A percentile compares a stretch with the other conserved stretches of the same genome.
Evolutionary conservation across 768 basidiomycete species (phyloP).

Genomic region (Tulasnella sp.): DNA sequence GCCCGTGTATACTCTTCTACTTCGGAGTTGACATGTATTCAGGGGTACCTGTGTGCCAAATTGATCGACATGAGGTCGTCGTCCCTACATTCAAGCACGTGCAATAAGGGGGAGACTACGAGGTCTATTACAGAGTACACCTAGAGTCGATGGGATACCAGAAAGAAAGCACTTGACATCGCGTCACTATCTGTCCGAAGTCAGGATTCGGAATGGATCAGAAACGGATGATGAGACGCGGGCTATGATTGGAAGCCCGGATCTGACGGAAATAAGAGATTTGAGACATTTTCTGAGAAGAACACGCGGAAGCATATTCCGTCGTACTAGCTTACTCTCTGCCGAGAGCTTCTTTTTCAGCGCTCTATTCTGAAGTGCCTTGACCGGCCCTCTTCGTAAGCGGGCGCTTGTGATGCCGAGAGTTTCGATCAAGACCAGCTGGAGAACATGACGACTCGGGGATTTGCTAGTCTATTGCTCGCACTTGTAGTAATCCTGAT

Average conservation of each 20-base stretch:
- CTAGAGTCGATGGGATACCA: background rate
- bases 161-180: background rate
- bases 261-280: background rate
- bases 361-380: constrained; percentile 4
- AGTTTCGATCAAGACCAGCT: background rate
- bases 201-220: background rate
- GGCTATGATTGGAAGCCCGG: background rate
- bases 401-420: background rate
- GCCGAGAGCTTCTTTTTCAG: constrained; percentile 6
- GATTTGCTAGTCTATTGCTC: background rate
- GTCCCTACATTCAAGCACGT: no score
- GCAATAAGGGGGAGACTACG: background rate
- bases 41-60: no score
- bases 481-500: constrained; percentile 65
- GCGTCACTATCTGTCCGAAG: background rate
- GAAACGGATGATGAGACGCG: background rate
- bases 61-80: no score
- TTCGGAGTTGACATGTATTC: no score
- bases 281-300: background rate
- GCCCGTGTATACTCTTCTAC: no score
- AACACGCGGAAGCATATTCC: background rate
- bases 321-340: background rate
- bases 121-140: background rate
- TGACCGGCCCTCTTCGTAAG: background rate
- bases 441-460: background rate